These are phyloP conservation scores for Passalora sequoiae DNA, from an alignment of 2,329 filamentous ascomycete species.

Conservation along the genomic window DNA sequence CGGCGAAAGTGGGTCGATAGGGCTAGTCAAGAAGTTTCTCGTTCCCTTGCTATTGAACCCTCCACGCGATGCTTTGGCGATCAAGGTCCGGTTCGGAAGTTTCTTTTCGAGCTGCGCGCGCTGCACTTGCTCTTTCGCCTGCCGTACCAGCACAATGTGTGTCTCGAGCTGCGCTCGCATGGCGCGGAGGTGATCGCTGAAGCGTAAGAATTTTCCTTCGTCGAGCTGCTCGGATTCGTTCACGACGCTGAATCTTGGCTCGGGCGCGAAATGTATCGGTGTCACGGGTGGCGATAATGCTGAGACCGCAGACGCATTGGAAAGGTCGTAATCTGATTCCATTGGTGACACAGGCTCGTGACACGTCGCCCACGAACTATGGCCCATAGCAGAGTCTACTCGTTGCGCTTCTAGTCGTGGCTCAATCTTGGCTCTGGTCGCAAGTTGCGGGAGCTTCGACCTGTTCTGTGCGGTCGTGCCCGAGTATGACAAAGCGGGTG, in stretches of 20 bases:
- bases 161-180: slow-evolving; percentile 32
- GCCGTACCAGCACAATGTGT: slow-evolving; percentile 34
- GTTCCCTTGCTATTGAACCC: too few relatives aligned
- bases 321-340: slow-evolving; percentile 6
- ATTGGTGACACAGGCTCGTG: slow-evolving; percentile 10
- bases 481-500: slow-evolving; percentile 21
- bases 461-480: slow-evolving; percentile 5
- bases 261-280: not conserved
- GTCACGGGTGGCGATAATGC: slow-evolving; percentile 10
- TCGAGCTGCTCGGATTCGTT: slow-evolving; percentile 6
- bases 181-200: slow-evolving; percentile 22
- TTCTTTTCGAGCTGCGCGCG: slow-evolving; percentile 11
- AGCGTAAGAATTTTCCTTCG: slow-evolving; percentile 11
- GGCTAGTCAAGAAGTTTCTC: too few relatives aligned
- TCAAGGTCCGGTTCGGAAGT: not conserved
- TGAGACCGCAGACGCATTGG: slow-evolving; percentile 14
- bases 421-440: slow-evolving; percentile 3
- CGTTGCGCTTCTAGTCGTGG: not conserved
- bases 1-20: too few relatives aligned
- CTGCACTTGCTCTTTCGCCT: slow-evolving; percentile 18
- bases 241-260: not conserved
- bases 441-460: slow-evolving; percentile 18
- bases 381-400: slow-evolving; percentile 4
- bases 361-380: not conserved
- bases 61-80: too few relatives aligned